Base-by-base conservation (phyloP, 352 stramenopile genomes). In the Phytophthora multivora region DNA sequence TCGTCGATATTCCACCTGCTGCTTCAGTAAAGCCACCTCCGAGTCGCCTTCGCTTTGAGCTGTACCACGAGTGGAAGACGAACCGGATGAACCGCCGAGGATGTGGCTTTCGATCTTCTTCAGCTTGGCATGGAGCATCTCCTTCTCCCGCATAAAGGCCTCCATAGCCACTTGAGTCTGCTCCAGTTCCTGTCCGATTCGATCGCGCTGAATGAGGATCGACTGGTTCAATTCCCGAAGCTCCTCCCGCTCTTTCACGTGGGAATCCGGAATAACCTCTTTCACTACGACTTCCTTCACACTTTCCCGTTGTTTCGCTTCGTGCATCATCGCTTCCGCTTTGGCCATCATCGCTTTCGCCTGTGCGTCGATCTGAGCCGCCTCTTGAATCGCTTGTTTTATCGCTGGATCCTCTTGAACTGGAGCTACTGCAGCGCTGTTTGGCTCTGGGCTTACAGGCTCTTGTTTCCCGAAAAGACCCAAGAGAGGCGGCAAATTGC, bases 61-160 rank as follows among this genome's bases (percentile, higher is more conserved):
- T 7, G 64, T 51, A 5, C 66, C 28, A 6, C 67, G 41, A 2
- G 42, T 60, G 4, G 55, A 69, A 10, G 39, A 66, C 15, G 53
- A 63, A 23, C 26, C 43, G 2, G 70, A 87, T 0, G 77, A 28
- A 2, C 80, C 80, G 30, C 84, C 79, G 3, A 91, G 69, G 56
- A 95, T 93, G 39, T 93, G 82, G 16, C 82, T 84, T 50, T 91
- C 82, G 33, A 95, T 95, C 59, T 91, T 93, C 54, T 81, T 73
- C 9, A 95, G 73, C 43, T 93, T 93, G 15, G 30, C 63, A 18
- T 82, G 71, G 26, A 92, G 54, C 53, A 78, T 69, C 30, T 86
- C 68, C 38, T 90, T 90, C 58, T 92, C 81, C 9, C 76, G 69
- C 15, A 88, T 21, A 18, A 78, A 79, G 3, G 70, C 15, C 53